Evolutionary conservation across 345 rosid species (phyloP), one percentile per base, ranked within the genome.

Genomic region (Gossypium mustelinum): DNA sequence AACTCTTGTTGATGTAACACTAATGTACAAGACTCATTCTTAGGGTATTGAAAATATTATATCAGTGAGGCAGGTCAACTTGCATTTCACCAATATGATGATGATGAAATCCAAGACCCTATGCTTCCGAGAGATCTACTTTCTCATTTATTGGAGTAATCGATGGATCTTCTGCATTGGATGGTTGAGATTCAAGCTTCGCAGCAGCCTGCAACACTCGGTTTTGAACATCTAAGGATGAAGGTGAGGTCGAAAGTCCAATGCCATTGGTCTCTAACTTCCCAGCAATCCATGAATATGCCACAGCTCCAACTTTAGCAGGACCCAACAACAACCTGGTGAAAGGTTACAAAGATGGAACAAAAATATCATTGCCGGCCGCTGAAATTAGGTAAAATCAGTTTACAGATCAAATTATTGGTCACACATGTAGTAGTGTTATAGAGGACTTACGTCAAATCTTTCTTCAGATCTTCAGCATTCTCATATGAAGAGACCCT

Each of bases 161-260:
- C 1, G 92, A 77, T 51, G 82, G 79, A 73, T 84, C 81, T 34
- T 81, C 84, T 7, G 81, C 73, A 18, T 84, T 92, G 13, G 97
- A 88, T 2, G 97, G 97, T 68, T 92, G 89, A 78, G 98, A 92
- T 86, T 91, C 96, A 64, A 80, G 98, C 81, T 88, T 92, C 7
- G 95, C 97, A 22, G 98, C 97, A 48, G 97, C 98, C 75, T 91
- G 83, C 79, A 92, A 82, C 70, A 92, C 98, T 45, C 98, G 85
- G 79, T 80, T 91, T 80, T 89, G 94, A 69, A 92, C 92, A 63
- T 91, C 98, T 39, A 78, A 77, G 29, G 99, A 91, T 56, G 98
- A 95, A 76, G 98, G 98, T 27, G 96, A 91, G 3, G 98, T 93
- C 7, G 99, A 96, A 43, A 93, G 92, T 66, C 97, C 91, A 50